Conservation (phyloP, 139 green algal genomes). For the Bryopsis sp. region DNA sequence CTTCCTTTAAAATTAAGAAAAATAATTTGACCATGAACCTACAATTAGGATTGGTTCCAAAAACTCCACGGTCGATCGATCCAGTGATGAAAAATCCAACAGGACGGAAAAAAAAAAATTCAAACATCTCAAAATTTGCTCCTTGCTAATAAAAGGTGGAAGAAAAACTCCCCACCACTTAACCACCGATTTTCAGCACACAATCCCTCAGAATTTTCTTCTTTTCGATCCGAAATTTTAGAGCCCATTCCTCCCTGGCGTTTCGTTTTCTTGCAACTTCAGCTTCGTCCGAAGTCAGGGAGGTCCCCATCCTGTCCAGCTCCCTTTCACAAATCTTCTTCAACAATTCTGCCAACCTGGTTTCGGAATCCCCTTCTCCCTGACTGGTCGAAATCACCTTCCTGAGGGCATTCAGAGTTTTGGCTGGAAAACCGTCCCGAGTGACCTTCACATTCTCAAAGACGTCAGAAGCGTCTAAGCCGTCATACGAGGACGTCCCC, state of each 20-base stretch:
- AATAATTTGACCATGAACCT: no score
- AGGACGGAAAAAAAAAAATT: no score
- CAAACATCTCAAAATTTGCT: no score
- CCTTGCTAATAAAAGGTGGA: no score
- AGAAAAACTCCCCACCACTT: no score
- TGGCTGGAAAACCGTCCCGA: not conserved
- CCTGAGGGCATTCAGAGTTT: not conserved
- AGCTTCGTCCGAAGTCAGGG: slow-evolving; percentile 21
- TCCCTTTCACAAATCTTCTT: slow-evolving; percentile 28
- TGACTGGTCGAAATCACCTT: not conserved
- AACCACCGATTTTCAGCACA: slow-evolving; percentile 26
- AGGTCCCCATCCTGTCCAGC: slow-evolving; percentile 22
- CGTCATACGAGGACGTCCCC: not conserved
- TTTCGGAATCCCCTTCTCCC: slow-evolving; percentile 14
- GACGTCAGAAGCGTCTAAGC: not conserved
- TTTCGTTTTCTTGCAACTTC: not conserved
- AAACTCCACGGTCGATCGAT: no score
- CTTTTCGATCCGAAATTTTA: slow-evolving; percentile 31
- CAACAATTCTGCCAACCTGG: slow-evolving; percentile 25
- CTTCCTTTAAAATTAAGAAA: no score
- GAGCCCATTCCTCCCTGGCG: slow-evolving; percentile 1
- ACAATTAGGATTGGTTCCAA: no score
- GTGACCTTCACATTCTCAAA: not conserved
- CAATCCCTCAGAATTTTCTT: slow-evolving; percentile 30
- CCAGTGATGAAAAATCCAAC: no score